A percentile compares a stretch with the other conserved stretches of the same genome.
phyloP scores from a whole-genome alignment of 2,329 filamentous ascomycete genomes.

The Arthroderma sp. region DNA sequence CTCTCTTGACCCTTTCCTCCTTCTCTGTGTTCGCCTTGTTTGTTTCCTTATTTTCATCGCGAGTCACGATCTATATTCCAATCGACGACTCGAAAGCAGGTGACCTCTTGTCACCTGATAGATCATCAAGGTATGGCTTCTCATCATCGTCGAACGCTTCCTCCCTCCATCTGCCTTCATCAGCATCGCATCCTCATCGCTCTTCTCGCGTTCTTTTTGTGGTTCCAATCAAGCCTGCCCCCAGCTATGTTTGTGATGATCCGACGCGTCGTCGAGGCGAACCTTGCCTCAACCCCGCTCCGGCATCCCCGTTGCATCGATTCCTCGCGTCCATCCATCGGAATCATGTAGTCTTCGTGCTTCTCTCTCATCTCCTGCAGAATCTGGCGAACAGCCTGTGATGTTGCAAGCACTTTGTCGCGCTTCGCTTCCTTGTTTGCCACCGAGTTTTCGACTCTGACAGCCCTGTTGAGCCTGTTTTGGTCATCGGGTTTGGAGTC shows the following conservation, averaged over 20 bases:
- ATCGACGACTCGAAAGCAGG: conserved; percentile 5
- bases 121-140: conserved; percentile 9
- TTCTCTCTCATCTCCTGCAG: too few species aligned
- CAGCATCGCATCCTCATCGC: not conserved
- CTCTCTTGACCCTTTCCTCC: conserved; percentile 10
- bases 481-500: too few species aligned
- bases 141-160: conserved; percentile 6
- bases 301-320: not conserved
- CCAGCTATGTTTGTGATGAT: not conserved
- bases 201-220: not conserved
- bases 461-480: too few species aligned
- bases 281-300: conserved; percentile 3
- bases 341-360: too few species aligned
- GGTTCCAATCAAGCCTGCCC: not conserved
- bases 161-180: not conserved
- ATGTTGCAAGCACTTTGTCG: too few species aligned
- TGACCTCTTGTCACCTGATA: conserved; percentile 14
- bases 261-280: not conserved
- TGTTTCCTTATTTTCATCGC: conserved; percentile 1
- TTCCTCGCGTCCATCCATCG: too few species aligned
- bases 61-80: conserved; percentile 11
- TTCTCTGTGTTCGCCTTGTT: not conserved
- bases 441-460: too few species aligned
- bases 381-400: too few species aligned
- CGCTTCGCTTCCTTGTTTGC: too few species aligned